Conservation (phyloP, 129 eudicot species). For the Flaveria ramosissima region DNA sequence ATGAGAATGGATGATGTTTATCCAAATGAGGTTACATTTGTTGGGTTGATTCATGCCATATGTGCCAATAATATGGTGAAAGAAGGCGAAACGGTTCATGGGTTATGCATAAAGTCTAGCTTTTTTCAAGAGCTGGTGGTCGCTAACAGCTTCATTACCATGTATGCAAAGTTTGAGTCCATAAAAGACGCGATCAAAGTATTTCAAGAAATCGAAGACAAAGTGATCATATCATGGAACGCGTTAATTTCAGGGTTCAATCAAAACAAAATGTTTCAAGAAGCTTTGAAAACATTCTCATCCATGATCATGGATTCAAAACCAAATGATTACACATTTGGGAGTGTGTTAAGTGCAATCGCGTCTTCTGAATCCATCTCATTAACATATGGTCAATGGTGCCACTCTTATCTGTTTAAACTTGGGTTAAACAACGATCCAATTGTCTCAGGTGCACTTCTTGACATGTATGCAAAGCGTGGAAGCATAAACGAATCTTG, state of each 20-base stretch:
- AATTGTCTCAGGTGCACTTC: conserved; percentile 70
- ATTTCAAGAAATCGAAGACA: conserved; percentile 59
- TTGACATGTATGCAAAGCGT: conserved; percentile 96
- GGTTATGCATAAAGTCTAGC: conserved; percentile 61
- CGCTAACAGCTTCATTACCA: conserved; percentile 79
- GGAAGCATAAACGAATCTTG: conserved; percentile 68
- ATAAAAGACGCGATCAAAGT: conserved; percentile 53
- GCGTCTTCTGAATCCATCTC: conserved; percentile 81
- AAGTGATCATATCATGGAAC: conserved; percentile 76
- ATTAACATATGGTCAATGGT: conserved; percentile 65
- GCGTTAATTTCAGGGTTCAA: conserved; percentile 74
- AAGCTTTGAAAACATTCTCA: conserved; percentile 63
- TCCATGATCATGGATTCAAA: conserved; percentile 39
- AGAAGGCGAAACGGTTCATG: conserved; percentile 82
- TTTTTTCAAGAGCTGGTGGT: conserved; percentile 56
- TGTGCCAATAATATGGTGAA: conserved; percentile 41
- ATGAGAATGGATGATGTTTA: conserved; percentile 67
- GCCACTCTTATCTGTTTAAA: conserved; percentile 58
- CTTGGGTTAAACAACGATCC: conserved; percentile 65
- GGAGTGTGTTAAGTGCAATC: conserved; percentile 76
- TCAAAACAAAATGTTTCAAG: conserved; percentile 61
- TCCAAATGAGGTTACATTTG: conserved; percentile 83
- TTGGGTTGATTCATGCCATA: conserved; percentile 67
- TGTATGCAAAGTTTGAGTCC: conserved; percentile 76
- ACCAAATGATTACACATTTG: conserved; percentile 85